A percentile compares a stretch with the other conserved stretches of the same genome.
phyloP scores from a whole-genome alignment of 2,329 filamentous ascomycete genomes.

The Huntiella moniliformis region DNA sequence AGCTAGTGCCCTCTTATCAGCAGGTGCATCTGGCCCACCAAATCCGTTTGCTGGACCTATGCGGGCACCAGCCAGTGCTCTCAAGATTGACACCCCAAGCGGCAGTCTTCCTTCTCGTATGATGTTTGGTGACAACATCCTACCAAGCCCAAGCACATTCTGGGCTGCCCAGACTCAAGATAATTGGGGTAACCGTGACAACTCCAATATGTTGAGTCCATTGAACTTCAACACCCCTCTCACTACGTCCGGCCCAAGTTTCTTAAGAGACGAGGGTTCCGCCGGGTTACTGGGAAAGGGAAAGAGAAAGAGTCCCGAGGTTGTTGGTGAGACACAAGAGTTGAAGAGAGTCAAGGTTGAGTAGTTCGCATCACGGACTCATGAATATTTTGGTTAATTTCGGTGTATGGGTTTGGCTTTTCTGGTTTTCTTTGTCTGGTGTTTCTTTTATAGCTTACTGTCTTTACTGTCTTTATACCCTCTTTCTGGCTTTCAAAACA shows the following conservation, averaged over 20 bases:
- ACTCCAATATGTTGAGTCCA: conserved; percentile 78
- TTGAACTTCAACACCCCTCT: conserved; percentile 80
- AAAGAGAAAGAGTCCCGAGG: conserved; percentile 41
- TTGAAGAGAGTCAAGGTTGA: conserved; percentile 36
- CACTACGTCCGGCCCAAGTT: conserved; percentile 41
- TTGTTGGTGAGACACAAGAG: conserved; percentile 25
- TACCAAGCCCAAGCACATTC: conserved; percentile 82
- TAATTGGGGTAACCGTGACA: conserved; percentile 72
- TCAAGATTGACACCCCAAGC: conserved; percentile 50
- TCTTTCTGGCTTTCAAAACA: conserved; percentile 2
- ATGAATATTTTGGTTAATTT: not conserved
- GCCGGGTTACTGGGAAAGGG: conserved; percentile 15
- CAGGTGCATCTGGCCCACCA: conserved; percentile 76
- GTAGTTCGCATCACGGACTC: conserved; percentile 13
- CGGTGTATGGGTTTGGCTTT: not conserved
- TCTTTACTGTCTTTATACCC: conserved; percentile 9
- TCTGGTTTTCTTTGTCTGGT: conserved; percentile 8
- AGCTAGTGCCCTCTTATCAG: conserved; percentile 66
- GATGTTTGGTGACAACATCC: conserved; percentile 56
- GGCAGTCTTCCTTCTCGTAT: conserved; percentile 85
- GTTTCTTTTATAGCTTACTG: conserved; percentile 5
- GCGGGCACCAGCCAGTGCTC: conserved; percentile 15
- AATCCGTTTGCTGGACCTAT: conserved; percentile 87
- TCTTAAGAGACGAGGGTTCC: conserved; percentile 34
- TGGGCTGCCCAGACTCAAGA: conserved; percentile 33